Evolutionary conservation across 768 basidiomycete species (phyloP).

Genomic region (Porpolomopsis calyptriformis): DNA sequence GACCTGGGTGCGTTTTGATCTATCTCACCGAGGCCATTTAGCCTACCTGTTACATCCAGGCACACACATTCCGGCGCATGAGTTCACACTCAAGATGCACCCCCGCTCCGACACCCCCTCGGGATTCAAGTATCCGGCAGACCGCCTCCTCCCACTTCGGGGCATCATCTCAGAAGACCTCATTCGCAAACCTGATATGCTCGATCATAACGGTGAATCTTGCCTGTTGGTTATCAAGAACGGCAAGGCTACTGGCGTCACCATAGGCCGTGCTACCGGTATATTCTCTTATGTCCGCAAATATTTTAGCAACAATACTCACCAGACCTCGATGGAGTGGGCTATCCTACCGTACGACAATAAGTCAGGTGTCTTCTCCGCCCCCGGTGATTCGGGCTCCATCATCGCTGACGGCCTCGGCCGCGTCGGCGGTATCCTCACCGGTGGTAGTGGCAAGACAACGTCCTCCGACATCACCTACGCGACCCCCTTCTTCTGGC

Average conservation of each 20-base stretch:
- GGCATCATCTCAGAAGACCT: slow-evolving; percentile 16
- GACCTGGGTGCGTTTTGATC: slow-evolving; percentile 16
- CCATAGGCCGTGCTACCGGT: slow-evolving; percentile 20
- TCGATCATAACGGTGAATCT: slow-evolving; percentile 15
- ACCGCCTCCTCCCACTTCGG: slow-evolving; percentile 15
- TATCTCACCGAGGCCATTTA: slow-evolving; percentile 5
- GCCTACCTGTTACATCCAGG: slow-evolving; percentile 13
- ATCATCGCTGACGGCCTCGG: slow-evolving; percentile 19
- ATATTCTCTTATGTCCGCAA: slow-evolving; percentile 19
- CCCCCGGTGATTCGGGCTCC: slow-evolving; percentile 23
- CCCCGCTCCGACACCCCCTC: slow-evolving; percentile 11
- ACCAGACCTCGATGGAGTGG: slow-evolving; percentile 16
- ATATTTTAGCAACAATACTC: slow-evolving; percentile 8
- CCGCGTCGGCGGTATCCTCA: slow-evolving; percentile 23
- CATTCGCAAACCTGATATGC: slow-evolving; percentile 14
- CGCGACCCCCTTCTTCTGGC: slow-evolving; percentile 20
- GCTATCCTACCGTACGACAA: slow-evolving; percentile 16
- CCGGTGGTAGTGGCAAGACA: slow-evolving; percentile 18
- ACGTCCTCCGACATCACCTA: slow-evolving; percentile 23
- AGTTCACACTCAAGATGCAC: slow-evolving; percentile 15
- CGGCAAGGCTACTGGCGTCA: slow-evolving; percentile 18
- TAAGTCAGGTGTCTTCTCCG: slow-evolving; percentile 18
- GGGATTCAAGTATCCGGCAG: slow-evolving; percentile 16
- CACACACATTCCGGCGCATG: slow-evolving; percentile 9
- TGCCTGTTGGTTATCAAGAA: slow-evolving; percentile 22